These are phyloP conservation scores for Candida labiduridarum DNA, from an alignment of 1,139 yeast genomes.

Conservation along the genomic window DNA sequence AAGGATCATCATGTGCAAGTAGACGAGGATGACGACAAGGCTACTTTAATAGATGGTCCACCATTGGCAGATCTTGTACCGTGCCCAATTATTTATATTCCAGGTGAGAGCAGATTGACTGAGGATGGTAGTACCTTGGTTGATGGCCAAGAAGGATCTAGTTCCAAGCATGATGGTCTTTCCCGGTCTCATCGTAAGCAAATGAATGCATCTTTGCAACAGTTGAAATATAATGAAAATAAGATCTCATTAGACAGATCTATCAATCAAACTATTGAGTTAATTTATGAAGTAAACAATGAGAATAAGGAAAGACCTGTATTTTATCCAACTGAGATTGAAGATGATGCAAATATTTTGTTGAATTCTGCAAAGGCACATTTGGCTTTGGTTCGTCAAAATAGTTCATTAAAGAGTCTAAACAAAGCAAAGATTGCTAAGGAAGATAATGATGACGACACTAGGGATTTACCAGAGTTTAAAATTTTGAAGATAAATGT, in stretches of 20 bases:
- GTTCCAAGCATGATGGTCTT: conserved; percentile 5
- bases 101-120: conserved; percentile 30
- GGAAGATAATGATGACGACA: conserved; percentile 17
- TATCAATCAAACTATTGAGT: conserved; percentile 56
- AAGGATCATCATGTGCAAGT: neutral
- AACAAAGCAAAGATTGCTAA: conserved; percentile 31
- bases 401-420: conserved; percentile 32
- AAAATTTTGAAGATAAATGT: conserved; percentile 66
- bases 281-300: conserved; percentile 54
- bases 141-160: conserved; percentile 25
- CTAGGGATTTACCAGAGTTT: conserved; percentile 42
- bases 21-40: conserved; percentile 18
- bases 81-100: conserved; percentile 34
- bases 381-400: conserved; percentile 53
- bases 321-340: conserved; percentile 58
- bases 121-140: conserved; percentile 30
- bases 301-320: conserved; percentile 66
- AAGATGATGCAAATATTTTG: conserved; percentile 34
- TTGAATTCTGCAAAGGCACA: conserved; percentile 52
- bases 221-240: conserved; percentile 70
- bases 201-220: conserved; percentile 56
- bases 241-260: conserved; percentile 63
- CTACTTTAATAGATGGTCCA: conserved; percentile 19
- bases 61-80: conserved; percentile 18
- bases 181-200: conserved; percentile 11